Conservation (phyloP, 2,329 filamentous ascomycete genomes). For the Penicillium verrucosum region DNA sequence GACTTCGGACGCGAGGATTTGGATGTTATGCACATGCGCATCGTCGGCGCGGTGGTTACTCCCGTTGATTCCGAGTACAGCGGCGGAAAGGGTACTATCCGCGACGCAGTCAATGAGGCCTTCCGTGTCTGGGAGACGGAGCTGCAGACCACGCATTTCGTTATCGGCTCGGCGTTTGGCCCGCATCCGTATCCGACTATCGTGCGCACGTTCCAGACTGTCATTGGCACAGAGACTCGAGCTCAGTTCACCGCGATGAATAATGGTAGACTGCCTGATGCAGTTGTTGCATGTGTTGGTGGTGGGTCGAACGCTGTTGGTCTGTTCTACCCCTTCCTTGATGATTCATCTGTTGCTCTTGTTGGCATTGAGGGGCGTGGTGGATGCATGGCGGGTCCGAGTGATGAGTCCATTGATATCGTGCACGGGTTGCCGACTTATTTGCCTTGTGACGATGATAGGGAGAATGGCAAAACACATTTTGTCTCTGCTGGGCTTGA, state of each 20-base stretch:
- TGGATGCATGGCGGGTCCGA: too few relatives aligned
- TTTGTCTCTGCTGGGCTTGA: conserved; percentile 91
- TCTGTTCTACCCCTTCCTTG: conserved; percentile 94
- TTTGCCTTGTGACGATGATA: conserved; percentile 82
- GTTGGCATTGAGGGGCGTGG: conserved; percentile 69
- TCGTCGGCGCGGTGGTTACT: conserved; percentile 85
- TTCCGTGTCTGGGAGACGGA: conserved; percentile 85
- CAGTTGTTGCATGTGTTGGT: conserved; percentile 93
- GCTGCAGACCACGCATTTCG: conserved; percentile 90
- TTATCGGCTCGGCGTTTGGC: conserved; percentile 91
- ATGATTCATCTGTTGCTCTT: conserved; percentile 75
- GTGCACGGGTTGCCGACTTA: conserved; percentile 92
- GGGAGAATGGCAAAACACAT: conserved; percentile 87
- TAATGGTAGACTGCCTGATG: conserved; percentile 74
- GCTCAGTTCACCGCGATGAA: conserved; percentile 73
- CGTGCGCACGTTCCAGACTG: conserved; percentile 81
- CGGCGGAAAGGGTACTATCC: conserved; percentile 70
- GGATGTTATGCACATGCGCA: conserved; percentile 94
- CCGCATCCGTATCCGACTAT: conserved; percentile 93
- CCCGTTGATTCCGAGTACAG: conserved; percentile 56
- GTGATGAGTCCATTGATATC: conserved; percentile 75
- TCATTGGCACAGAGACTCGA: conserved; percentile 86
- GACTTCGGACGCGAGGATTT: conserved; percentile 89
- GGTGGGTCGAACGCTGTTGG: conserved; percentile 89
- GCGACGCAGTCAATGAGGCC: conserved; percentile 88